Base-by-base conservation (phyloP, 73 alveolate genomes). In the Breviolum minutum region DNA sequence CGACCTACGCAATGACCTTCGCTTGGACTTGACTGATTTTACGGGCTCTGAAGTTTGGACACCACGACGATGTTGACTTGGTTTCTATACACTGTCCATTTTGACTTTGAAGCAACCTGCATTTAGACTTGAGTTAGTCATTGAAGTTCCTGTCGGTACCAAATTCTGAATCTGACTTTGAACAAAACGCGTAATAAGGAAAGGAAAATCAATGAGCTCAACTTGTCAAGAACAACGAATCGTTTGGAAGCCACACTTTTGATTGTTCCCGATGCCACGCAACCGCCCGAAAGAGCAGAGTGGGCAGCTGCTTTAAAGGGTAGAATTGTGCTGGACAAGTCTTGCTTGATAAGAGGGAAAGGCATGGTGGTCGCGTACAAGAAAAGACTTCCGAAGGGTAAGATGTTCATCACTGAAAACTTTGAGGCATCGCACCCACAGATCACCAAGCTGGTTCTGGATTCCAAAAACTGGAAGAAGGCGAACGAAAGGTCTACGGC, bases 241-340 rank as follows among this genome's bases (percentile, higher is more conserved):
- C 88, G 88, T 64, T 64, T 80, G 30, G 68, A 80, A 68, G 88
- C 88, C 10, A 32, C 88, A n/a, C 68, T 80, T 64, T 80, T 32
- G 69, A 80, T 80, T 27, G 88, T 80, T 11, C 32, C 30, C 27
- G 88, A 80, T 80, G 88, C 68, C 68, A 32, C 66, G 30, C 69
- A 32, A 30, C 88, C 40, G 11, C 88, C 88, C 40, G 88, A 80
- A 32, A 64, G 88, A 80, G 88, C 68, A 32, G 27, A 16, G 6
- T 80, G 88, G 88, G 88, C 88, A 32, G 88, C 88, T 32, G 27
- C 20, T 80, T 29, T 80, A 68, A 80, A 64, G 30, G 88, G 88
- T 80, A 68, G 88, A 32, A 32, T 64, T 64, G 88, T 80, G 20
- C 69, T 68, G 7, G 88, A 80, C 30, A n/a, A 64, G 7, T 80